Base-by-base conservation (phyloP, 2,329 filamentous ascomycete species). In the Ophiostoma himal-ulmi region DNA sequence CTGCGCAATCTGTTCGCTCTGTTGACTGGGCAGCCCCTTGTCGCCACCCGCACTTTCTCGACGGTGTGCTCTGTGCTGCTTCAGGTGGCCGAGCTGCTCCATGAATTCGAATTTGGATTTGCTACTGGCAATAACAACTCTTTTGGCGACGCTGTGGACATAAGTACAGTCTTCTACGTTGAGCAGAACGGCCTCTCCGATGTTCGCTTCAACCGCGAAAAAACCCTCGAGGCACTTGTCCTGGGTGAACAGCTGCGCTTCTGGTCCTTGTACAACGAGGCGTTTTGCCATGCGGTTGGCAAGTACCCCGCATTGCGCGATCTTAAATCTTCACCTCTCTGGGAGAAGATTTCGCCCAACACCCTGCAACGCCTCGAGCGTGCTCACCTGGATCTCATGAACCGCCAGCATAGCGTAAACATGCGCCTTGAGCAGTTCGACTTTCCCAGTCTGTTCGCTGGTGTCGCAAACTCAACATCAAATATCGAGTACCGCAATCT, bases 281-380 rank as follows among this genome's bases (percentile, higher is more conserved):
- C 92, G 0, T 98, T 97, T 76, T 89, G 93, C 5, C 95, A 98
- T 78, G 93, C 90, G 0, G 93, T 92, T 11, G 95, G 94, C 68
- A 96, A 95, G 79, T 92, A 94, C 71, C 86, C 91, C 26, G 84
- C 93, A 41, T 87, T 93, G 71, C 84, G 88, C 70, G 82, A 85
- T 1, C 80, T 93, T 66, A 86, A 88, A 62, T 89, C 68, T 14
- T 57, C 88, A 68, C 86, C 88, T 0, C 86, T 95, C 67, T 94
- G 88, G 78, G 82, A 84, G 36, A 83, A 91, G 75, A 86, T 98
- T 60, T 91, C 89, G 1, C 79, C 82, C 0, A 85, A 86, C 73
- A 96, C 94, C 0, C 86, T 88, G 65, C 91, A 92, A 75, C 88
- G 91, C n/a, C 82, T 98, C 8, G 92, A 95, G 76, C 88, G 92